These are phyloP conservation scores for Lecanosticta acicola DNA, from an alignment of 2,329 filamentous ascomycete species.

Conservation along the genomic window DNA sequence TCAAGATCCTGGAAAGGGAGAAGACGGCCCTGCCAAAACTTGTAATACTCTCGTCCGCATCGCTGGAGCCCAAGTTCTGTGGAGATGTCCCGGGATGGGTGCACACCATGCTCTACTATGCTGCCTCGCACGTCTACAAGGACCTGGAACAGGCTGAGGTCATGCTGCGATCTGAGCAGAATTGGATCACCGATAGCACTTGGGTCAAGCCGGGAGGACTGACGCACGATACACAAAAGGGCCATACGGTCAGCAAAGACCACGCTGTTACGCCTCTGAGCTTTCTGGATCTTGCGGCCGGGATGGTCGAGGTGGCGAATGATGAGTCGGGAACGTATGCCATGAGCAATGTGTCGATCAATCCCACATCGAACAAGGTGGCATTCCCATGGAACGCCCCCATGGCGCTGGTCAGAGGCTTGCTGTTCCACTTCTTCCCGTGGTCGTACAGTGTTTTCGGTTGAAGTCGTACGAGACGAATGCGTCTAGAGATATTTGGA, in stretches of 20 bases:
- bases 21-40: slow-evolving; percentile 32
- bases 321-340: slow-evolving; percentile 5
- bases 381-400: no score
- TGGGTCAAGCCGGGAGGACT: slow-evolving; percentile 43
- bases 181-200: slow-evolving; percentile 37
- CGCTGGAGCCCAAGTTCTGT: slow-evolving; percentile 37
- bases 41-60: slow-evolving; percentile 42
- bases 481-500: no score
- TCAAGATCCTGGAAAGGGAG: slow-evolving; percentile 38
- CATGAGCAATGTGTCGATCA: slow-evolving; percentile 25
- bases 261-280: slow-evolving; percentile 37
- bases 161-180: slow-evolving; percentile 34
- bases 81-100: slow-evolving; percentile 31
- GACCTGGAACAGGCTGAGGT: slow-evolving; percentile 36
- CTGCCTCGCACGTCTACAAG: slow-evolving; percentile 30
- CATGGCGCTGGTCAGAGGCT: no score
- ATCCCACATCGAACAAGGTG: slow-evolving; percentile 30
- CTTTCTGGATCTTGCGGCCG: slow-evolving; percentile 44
- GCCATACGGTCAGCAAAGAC: slow-evolving; percentile 38
- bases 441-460: no score
- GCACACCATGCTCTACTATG: slow-evolving; percentile 8
- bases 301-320: slow-evolving; percentile 44
- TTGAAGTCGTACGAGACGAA: no score
- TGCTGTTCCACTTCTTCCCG: no score
- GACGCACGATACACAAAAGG: slow-evolving; percentile 34